phyloP scores from a whole-genome alignment of 305 asterid genomes.

The Rubia peregrina region DNA sequence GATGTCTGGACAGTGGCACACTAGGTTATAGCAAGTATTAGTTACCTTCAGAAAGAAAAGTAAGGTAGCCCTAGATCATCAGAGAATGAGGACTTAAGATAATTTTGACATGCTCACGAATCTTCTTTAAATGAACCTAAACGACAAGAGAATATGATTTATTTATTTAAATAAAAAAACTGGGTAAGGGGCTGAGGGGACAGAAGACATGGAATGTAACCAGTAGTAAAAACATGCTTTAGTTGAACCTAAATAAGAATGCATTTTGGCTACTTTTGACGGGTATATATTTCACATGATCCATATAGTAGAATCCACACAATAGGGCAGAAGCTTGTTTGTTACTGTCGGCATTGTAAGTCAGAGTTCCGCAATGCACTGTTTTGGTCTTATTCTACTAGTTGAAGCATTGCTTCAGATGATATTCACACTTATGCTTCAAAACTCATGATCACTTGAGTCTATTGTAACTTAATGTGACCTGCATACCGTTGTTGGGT shows the following conservation, averaged over 20 bases:
- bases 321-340: neutral
- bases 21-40: neutral
- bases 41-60: neutral
- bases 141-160: neutral
- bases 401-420: neutral
- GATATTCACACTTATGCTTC: neutral
- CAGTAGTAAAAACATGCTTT: neutral
- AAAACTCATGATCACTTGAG: neutral
- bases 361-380: neutral
- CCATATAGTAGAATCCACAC: neutral
- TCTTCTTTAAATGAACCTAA: neutral
- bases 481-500: neutral
- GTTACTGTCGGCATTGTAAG: neutral
- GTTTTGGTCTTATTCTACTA: neutral
- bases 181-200: neutral
- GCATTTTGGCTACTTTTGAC: too few species aligned
- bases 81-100: neutral
- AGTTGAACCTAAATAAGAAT: neutral
- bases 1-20: neutral
- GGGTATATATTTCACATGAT: too few species aligned
- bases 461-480: neutral
- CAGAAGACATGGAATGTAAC: neutral
- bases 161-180: too few species aligned
- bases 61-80: too few species aligned
- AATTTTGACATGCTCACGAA: neutral